Conservation (phyloP, 257 asterid species). For the Voacanga thouarsii region DNA sequence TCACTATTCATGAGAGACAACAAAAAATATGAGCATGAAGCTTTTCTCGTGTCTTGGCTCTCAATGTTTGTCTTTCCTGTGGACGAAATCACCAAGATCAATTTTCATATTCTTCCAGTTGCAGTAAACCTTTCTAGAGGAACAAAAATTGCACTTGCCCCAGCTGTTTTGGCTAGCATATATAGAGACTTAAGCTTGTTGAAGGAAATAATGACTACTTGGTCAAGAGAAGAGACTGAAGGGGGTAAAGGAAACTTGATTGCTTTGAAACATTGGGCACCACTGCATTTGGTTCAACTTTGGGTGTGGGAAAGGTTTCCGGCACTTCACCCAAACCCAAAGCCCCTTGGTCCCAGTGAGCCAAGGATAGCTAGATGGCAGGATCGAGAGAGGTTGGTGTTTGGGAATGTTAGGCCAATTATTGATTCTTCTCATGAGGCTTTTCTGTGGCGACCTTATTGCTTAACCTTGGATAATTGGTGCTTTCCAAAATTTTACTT, state of each 20-base stretch:
- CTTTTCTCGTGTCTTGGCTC: conserved; percentile 42
- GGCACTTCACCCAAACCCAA: conserved; percentile 28
- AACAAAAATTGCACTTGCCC: conserved; percentile 37
- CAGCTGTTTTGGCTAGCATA: conserved; percentile 34
- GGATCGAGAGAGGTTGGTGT: neutral
- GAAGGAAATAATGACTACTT: conserved; percentile 24
- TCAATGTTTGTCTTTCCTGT: conserved; percentile 41
- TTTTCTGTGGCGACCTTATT: conserved; percentile 37
- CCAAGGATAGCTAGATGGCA: conserved; percentile 35
- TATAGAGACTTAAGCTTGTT: conserved; percentile 39
- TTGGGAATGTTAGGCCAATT: conserved; percentile 28
- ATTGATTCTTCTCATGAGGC: conserved; percentile 27
- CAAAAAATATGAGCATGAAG: conserved; percentile 32
- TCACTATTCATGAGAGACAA: conserved; percentile 23
- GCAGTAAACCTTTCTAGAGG: conserved; percentile 40
- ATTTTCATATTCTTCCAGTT: conserved; percentile 18
- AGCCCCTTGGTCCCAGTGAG: conserved; percentile 10
- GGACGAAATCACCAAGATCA: conserved; percentile 14
- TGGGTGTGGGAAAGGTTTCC: conserved; percentile 53
- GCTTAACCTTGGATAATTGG: conserved; percentile 30
- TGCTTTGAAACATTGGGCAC: conserved; percentile 21
- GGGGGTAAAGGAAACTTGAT: no score
- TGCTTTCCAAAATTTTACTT: conserved; percentile 23
- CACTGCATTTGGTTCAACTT: conserved; percentile 35
- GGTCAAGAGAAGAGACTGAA: neutral